Evolutionary conservation across 2,329 filamentous ascomycete genomes (phyloP), one percentile per base, ranked within the genome.

Genomic region (Curvularia hawaiiensis): DNA sequence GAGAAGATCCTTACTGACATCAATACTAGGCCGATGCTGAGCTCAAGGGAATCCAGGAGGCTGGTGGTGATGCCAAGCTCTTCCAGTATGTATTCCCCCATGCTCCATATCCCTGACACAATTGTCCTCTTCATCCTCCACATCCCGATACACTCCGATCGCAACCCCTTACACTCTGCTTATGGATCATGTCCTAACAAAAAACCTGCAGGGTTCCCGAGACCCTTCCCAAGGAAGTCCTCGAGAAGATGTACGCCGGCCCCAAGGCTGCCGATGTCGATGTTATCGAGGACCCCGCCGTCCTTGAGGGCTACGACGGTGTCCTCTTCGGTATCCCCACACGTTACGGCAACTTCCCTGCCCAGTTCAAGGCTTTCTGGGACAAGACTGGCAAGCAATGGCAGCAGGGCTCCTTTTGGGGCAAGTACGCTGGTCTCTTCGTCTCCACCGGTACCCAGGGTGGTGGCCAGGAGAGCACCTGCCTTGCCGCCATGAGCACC

Each of bases 241-340:
- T 98, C 57, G 70, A 76, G 67, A 97, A 97, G 86, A 96, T 99
- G 92, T 79, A 96, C 81, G 95, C 95, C 30, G 90, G 92, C 4
- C 75, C 87, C 66, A 96, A 97, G 83, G 77, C 84, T 63, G 82
- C 85, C 64, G 82, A 85, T 73, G 81, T 95, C 75, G 84, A 72
- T 18, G 66, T 88, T 56, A 77, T 91, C 67, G 82, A 88, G 58
- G 80, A 83, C 69, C 83, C 85, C 49, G 76, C 84, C 12, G 81
- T 77, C 31, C 88, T 97, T 43, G 85, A 88, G 73, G 63, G 82
- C 52, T 98, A 96, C 81, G 93, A 98, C 73, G 95, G 83, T 66
- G 88, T 97, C 82, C 88, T 99, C 64, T 85, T 98, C 71, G 95
- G 95, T 66, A 95, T 98, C 77, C 95, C 95, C 59, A 99, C 95